Evolutionary conservation across 1,284 basidiomycete genomes (phyloP).

Genomic region (Caloboletus inedulis): DNA sequence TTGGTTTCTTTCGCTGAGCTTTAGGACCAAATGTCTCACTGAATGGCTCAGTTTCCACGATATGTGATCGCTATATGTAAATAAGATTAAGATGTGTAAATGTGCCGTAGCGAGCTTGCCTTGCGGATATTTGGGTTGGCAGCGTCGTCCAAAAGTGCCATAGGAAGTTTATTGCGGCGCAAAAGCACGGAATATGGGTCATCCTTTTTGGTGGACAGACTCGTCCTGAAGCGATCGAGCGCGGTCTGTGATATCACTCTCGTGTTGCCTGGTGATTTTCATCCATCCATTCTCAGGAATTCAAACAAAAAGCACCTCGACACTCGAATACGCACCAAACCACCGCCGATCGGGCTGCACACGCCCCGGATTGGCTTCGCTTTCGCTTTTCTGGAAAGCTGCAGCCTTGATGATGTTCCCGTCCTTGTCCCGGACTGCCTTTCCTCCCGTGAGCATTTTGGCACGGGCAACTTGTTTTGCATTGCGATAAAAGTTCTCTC

Average conservation of each 20-base stretch:
- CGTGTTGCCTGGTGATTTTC: conserved; percentile 74
- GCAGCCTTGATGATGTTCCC: conserved; percentile 91
- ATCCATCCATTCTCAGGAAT: conserved; percentile 8
- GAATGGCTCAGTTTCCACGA: conserved; percentile 93
- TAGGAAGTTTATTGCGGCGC: conserved; percentile 90
- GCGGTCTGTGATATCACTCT: conserved; percentile 96
- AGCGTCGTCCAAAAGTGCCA: conserved; percentile 89
- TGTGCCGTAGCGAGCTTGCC: conserved; percentile 40
- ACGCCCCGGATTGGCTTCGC: conserved; percentile 82
- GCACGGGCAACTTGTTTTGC: conserved; percentile 79
- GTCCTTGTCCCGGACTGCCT: conserved; percentile 82
- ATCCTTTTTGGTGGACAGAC: conserved; percentile 76
- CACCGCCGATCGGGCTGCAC: conserved; percentile 92
- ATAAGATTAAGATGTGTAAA: conserved; percentile 4
- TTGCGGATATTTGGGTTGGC: conserved; percentile 75
- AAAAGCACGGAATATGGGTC: conserved; percentile 94
- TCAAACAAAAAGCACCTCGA: not conserved
- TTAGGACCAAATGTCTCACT: conserved; percentile 91
- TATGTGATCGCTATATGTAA: conserved; percentile 68
- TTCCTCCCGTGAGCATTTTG: conserved; percentile 90
- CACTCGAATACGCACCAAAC: conserved; percentile 71
- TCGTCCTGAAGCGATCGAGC: conserved; percentile 90
- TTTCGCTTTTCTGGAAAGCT: conserved; percentile 89
- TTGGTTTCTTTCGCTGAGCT: conserved; percentile 86
- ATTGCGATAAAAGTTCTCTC: conserved; percentile 93